Evolutionary conservation across 2,329 filamentous ascomycete species (phyloP).

Genomic region (Stemphylium beticola): DNA sequence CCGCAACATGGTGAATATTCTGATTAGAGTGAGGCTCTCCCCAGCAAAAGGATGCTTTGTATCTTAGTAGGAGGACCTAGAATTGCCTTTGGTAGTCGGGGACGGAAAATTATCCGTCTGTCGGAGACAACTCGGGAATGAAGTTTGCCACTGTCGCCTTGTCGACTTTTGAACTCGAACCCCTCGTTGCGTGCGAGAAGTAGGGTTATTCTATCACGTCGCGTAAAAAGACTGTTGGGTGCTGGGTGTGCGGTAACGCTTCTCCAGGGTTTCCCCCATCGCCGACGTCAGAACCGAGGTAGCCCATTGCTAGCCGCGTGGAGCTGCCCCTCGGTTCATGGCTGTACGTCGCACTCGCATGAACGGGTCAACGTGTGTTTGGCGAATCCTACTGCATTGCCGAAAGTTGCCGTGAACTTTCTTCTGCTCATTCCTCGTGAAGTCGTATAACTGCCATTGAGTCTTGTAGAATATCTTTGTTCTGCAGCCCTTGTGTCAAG

Average conservation of each 20-base stretch:
- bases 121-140: slow-evolving; percentile 18
- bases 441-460: not conserved
- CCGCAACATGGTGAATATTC: slow-evolving; percentile 44
- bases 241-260: slow-evolving; percentile 31
- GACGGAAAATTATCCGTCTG: slow-evolving; percentile 24
- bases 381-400: slow-evolving; percentile 27
- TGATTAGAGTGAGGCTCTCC: slow-evolving; percentile 8
- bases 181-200: slow-evolving; percentile 17
- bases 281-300: slow-evolving; percentile 12
- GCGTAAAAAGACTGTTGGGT: slow-evolving; percentile 5
- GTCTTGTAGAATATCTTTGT: slow-evolving; percentile 2
- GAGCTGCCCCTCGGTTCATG: slow-evolving; percentile 39
- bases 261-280: slow-evolving; percentile 24
- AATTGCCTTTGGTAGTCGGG: not conserved
- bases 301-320: slow-evolving; percentile 19
- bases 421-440: slow-evolving; percentile 3
- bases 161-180: not conserved
- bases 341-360: slow-evolving; percentile 36
- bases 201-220: slow-evolving; percentile 2
- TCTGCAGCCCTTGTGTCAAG: slow-evolving; percentile 9
- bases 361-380: slow-evolving; percentile 27
- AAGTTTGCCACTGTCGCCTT: slow-evolving; percentile 21
- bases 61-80: slow-evolving; percentile 1
- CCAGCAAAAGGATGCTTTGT: slow-evolving; percentile 16
- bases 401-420: slow-evolving; percentile 41